Evolutionary conservation across 805 yeast genomes (phyloP).

Genomic region (Blastobotrys parvus): DNA sequence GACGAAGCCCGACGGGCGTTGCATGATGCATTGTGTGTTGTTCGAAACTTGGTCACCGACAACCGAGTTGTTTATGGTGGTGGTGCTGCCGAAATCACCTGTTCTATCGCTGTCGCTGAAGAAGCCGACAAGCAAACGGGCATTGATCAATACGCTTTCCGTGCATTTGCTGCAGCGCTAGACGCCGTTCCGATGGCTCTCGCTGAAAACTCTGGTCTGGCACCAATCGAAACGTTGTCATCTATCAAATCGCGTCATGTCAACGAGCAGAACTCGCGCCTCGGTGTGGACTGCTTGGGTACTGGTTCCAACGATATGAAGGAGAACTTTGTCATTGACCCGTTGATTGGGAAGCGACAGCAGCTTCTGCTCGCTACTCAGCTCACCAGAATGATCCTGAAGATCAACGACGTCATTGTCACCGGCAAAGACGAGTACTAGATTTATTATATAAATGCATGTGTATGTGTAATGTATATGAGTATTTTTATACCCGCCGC

Average conservation of each 20-base stretch:
- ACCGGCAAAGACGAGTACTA: slow-evolving; percentile 64
- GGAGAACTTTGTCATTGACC: slow-evolving; percentile 89
- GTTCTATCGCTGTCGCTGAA: slow-evolving; percentile 82
- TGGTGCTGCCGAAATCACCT: slow-evolving; percentile 94
- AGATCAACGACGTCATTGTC: slow-evolving; percentile 92
- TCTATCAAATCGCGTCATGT: slow-evolving; percentile 78
- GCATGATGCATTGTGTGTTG: slow-evolving; percentile 95
- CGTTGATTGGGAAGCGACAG: slow-evolving; percentile 94
- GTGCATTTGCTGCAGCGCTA: slow-evolving; percentile 86
- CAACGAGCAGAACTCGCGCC: slow-evolving; percentile 53
- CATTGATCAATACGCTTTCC: slow-evolving; percentile 95
- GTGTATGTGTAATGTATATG: background rate
- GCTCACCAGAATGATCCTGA: slow-evolving; percentile 93
- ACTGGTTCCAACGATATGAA: slow-evolving; percentile 87
- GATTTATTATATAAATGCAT: background rate
- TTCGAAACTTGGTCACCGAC: slow-evolving; percentile 87
- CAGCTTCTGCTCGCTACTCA: slow-evolving; percentile 94
- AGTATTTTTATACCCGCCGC: background rate
- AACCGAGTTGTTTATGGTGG: slow-evolving; percentile 98
- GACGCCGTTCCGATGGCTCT: slow-evolving; percentile 89
- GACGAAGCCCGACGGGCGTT: slow-evolving; percentile 96
- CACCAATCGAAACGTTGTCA: slow-evolving; percentile 86
- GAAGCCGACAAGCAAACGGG: slow-evolving; percentile 92
- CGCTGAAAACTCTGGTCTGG: slow-evolving; percentile 95
- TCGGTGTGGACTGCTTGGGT: slow-evolving; percentile 94